A percentile compares a stretch with the other conserved stretches of the same genome.
phyloP scores from a whole-genome alignment of 1,284 basidiomycete genomes.

The Ustilago loliicola region DNA sequence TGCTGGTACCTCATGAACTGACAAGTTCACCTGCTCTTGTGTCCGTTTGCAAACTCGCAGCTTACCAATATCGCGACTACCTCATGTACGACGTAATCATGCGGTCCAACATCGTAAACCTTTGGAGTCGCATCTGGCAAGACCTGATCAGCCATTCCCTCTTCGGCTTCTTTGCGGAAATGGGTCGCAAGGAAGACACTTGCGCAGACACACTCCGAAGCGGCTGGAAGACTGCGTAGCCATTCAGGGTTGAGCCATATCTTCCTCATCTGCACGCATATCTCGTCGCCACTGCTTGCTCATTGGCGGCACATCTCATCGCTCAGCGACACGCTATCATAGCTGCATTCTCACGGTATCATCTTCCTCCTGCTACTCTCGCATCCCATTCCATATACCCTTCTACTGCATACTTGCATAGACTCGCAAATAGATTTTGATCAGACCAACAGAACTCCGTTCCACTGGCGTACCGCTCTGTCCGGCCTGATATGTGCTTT shows the following conservation, averaged over 20 bases:
- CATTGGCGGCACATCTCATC: neutral
- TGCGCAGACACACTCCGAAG: constrained; percentile 31
- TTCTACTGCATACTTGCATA: neutral
- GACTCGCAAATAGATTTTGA: neutral
- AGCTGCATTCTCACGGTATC: neutral
- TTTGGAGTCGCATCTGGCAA: constrained; percentile 59
- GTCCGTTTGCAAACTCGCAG: constrained; percentile 1
- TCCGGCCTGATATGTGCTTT: too few species aligned
- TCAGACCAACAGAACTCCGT: too few species aligned
- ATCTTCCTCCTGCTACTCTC: neutral
- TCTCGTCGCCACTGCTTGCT: neutral
- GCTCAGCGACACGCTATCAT: neutral
- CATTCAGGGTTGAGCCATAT: neutral
- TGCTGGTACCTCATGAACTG: neutral
- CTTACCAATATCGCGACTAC: constrained; percentile 52
- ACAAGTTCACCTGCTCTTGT: neutral
- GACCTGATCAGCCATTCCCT: constrained; percentile 51
- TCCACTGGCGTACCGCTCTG: too few species aligned
- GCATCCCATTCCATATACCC: neutral
- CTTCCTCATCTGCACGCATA: neutral
- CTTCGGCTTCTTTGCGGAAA: constrained; percentile 50
- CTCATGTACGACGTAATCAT: constrained; percentile 55
- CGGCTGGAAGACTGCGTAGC: constrained; percentile 27
- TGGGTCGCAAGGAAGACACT: constrained; percentile 40
- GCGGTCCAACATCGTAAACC: constrained; percentile 50